Conservation (phyloP, 2,329 filamentous ascomycete species). For the Curvularia lunata region DNA sequence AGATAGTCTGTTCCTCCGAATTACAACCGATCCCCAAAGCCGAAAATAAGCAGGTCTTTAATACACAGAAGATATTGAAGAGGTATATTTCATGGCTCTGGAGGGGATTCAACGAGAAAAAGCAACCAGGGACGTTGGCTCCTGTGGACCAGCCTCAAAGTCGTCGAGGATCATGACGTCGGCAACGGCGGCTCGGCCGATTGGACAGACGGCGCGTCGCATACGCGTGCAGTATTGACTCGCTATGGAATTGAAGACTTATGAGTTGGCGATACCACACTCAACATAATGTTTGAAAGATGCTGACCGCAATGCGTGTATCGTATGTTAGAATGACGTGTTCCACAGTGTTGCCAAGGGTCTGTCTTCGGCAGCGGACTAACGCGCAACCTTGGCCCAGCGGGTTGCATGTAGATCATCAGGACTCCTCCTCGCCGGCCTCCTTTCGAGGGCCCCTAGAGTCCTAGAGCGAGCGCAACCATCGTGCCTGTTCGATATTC, state of each 20-base stretch:
- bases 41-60: not conserved
- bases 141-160: not conserved
- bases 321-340: not conserved
- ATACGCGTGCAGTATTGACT: not conserved
- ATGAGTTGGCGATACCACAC: not conserved
- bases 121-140: constrained; percentile 3
- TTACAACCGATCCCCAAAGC: not conserved
- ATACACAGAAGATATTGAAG: not conserved
- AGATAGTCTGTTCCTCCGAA: not conserved
- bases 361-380: not conserved
- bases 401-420: constrained; percentile 8
- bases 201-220: constrained; percentile 8
- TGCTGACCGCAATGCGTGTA: not conserved
- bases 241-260: not conserved
- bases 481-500: not conserved
- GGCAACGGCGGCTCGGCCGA: constrained; percentile 4
- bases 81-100: not conserved
- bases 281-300: not conserved
- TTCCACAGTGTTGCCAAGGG: not conserved
- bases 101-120: not conserved
- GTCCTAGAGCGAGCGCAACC: constrained; percentile 8
- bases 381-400: constrained; percentile 8
- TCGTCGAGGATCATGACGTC: constrained; percentile 7
- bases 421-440: constrained; percentile 7
- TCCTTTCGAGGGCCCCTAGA: constrained; percentile 6